Percentiles rank a stretch among this genome's conserved stretches.
Evolutionary conservation across 139 green algal genomes (phyloP).

Genomic region (Chlorella sp.): DNA sequence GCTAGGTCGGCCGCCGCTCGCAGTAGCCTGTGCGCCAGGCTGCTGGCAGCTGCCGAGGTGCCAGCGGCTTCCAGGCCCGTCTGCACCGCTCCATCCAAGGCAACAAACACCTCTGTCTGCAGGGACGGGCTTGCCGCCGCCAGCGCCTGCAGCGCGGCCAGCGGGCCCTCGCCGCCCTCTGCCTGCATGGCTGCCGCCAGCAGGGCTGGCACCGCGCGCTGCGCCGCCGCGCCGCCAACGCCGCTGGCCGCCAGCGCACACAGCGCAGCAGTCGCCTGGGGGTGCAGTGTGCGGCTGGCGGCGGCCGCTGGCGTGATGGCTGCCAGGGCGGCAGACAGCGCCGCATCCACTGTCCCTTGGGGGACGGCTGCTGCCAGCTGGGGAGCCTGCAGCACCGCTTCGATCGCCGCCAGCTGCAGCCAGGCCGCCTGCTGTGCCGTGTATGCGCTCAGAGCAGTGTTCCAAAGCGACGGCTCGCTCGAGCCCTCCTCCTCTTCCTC

Average conservation of each 20-base stretch:
- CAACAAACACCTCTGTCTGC: background rate
- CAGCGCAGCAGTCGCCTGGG: background rate
- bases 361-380: background rate
- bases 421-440: background rate
- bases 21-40: too few species aligned
- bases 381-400: background rate
- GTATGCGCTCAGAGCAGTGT: background rate
- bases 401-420: constrained; percentile 12
- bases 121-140: background rate
- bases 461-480: background rate
- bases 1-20: too few species aligned
- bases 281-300: background rate
- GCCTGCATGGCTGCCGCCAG: background rate
- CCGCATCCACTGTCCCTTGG: background rate
- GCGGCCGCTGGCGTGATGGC: background rate
- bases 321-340: background rate
- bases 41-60: background rate
- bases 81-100: constrained; percentile 11
- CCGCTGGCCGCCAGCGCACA: background rate
- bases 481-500: background rate
- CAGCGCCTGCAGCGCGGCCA: constrained; percentile 11
- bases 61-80: too few species aligned
- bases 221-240: background rate
- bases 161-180: background rate
- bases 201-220: constrained; percentile 1